A percentile compares a stretch with the other conserved stretches of the same genome.
These are phyloP conservation scores for Neurospora terricola DNA, from an alignment of 495 filamentous ascomycete genomes.

Conservation along the genomic window DNA sequence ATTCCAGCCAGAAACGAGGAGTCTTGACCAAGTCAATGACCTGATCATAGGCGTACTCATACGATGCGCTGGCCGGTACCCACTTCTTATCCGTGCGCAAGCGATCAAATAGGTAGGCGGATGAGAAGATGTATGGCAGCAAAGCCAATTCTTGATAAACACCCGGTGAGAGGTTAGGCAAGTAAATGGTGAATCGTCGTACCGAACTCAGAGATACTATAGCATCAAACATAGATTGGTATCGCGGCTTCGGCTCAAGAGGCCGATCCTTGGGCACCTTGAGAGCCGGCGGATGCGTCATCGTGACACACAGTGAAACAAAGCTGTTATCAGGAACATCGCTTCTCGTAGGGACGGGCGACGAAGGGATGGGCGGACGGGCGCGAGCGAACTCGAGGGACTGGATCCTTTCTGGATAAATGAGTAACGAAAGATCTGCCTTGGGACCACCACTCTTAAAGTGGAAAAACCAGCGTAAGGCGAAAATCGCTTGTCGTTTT, in stretches of 20 bases:
- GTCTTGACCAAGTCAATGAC: neutral
- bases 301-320: neutral
- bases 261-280: slow-evolving; percentile 1
- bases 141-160: neutral
- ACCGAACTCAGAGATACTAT: neutral
- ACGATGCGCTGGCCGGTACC: neutral
- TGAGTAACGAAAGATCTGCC: neutral
- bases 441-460: neutral
- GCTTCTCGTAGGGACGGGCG: neutral
- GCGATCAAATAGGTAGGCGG: neutral
- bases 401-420: neutral
- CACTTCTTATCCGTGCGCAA: neutral
- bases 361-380: neutral
- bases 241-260: slow-evolving; percentile 2
- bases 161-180: neutral
- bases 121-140: slow-evolving; percentile 1
- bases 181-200: neutral
- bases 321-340: neutral
- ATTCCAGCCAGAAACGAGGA: no score
- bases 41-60: neutral
- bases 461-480: neutral
- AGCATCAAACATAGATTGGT: neutral
- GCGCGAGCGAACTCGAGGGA: neutral
- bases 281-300: neutral
- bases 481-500: neutral